These are phyloP conservation scores for Trametes punicea DNA, from an alignment of 768 basidiomycete species.

Conservation along the genomic window DNA sequence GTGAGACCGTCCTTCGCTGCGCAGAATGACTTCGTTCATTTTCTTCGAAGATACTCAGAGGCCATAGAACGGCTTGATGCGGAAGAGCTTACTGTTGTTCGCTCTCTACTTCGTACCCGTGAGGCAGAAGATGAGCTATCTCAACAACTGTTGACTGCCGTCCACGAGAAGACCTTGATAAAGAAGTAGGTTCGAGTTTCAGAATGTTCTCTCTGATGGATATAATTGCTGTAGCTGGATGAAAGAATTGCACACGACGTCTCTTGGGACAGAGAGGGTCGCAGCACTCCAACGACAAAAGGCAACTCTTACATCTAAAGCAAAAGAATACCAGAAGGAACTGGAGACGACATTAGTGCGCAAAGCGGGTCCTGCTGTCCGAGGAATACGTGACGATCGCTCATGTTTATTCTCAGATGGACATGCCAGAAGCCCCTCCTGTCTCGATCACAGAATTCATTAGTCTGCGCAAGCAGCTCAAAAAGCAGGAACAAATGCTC, in stretches of 20 bases:
- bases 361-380: neutral
- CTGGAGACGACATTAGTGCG: conserved; percentile 35
- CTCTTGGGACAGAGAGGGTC: conserved; percentile 26
- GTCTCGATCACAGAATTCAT: conserved; percentile 39
- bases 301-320: conserved; percentile 42
- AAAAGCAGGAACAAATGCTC: conserved; percentile 35
- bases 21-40: neutral
- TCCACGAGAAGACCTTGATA: conserved; percentile 37
- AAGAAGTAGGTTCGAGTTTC: conserved; percentile 32
- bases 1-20: neutral
- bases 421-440: conserved; percentile 30
- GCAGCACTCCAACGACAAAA: conserved; percentile 37
- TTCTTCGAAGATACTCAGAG: conserved; percentile 34
- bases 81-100: conserved; percentile 31
- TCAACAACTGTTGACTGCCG: conserved; percentile 31
- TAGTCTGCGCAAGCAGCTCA: conserved; percentile 38
- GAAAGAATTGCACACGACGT: conserved; percentile 27
- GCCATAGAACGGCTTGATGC: conserved; percentile 35
- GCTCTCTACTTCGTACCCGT: conserved; percentile 34
- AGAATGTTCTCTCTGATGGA: neutral
- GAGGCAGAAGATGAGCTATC: conserved; percentile 38
- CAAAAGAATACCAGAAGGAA: conserved; percentile 45
- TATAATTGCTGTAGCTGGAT: conserved; percentile 35
- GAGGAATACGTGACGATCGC: neutral
- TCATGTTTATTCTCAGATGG: conserved; percentile 21